These are phyloP conservation scores for Candida maris DNA, from an alignment of 805 yeast species.

Conservation along the genomic window DNA sequence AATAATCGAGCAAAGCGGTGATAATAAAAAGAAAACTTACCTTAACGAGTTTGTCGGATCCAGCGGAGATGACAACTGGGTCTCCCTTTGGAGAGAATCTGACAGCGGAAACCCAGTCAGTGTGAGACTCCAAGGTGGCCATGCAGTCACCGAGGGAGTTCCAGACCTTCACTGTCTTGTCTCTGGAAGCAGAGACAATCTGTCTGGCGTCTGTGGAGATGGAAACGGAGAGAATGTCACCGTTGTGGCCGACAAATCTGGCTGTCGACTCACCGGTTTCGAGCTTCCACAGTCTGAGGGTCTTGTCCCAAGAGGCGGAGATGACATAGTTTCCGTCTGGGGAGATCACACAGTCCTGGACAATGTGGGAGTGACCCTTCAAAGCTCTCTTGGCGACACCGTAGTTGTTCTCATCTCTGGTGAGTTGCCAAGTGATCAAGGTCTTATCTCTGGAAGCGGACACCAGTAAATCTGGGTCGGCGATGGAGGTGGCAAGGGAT, in stretches of 20 bases:
- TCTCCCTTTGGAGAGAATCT: conserved; percentile 88
- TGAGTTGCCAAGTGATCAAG: conserved; percentile 95
- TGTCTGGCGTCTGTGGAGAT: conserved; percentile 95
- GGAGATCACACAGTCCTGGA: conserved; percentile 95
- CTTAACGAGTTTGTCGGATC: conserved; percentile 98
- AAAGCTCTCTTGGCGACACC: conserved; percentile 98
- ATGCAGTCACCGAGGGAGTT: conserved; percentile 97
- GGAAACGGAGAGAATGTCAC: conserved; percentile 96
- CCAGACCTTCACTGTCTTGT: conserved; percentile 99
- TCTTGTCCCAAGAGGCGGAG: conserved; percentile 99
- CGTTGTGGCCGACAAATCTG: conserved; percentile 97
- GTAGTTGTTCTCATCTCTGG: conserved; percentile 92
- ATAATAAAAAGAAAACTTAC: conserved; percentile 56
- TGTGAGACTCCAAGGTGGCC: conserved; percentile 91
- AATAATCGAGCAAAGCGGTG: conserved; percentile 7
- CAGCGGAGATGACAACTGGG: conserved; percentile 88
- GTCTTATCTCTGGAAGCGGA: conserved; percentile 99
- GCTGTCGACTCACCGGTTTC: conserved; percentile 88
- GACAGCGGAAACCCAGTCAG: conserved; percentile 98
- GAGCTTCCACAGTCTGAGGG: conserved; percentile 97
- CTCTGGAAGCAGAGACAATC: conserved; percentile 98
- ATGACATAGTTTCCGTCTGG: conserved; percentile 97
- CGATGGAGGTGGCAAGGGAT: conserved; percentile 94
- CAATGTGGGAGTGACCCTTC: conserved; percentile 99
- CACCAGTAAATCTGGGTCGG: conserved; percentile 95